Conservation (phyloP, 2,329 filamentous ascomycete species). For the Sphaerulina musiva region DNA sequence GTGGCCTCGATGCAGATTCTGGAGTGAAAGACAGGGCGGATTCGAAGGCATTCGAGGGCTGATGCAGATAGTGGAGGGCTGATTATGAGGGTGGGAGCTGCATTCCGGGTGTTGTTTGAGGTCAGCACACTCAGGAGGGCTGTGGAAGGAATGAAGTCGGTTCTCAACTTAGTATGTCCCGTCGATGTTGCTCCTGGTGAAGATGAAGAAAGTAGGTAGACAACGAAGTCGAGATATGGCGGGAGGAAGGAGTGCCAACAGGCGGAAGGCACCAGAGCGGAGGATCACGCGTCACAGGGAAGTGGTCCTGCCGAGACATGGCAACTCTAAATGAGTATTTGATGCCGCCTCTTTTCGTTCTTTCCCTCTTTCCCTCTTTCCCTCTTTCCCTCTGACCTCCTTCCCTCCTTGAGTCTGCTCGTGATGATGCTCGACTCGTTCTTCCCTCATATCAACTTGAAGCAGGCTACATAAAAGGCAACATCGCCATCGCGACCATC, state of each 20-base stretch:
- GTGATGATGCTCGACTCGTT: not conserved
- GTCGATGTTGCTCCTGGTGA: not conserved
- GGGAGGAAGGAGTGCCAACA: too few relatives aligned
- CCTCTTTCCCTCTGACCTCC: not conserved
- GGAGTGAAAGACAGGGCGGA: not conserved
- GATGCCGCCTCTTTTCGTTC: too few relatives aligned
- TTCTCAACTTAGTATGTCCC: not conserved
- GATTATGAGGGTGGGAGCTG: not conserved
- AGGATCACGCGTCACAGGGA: too few relatives aligned
- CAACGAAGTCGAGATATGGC: not conserved
- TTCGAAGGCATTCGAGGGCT: not conserved
- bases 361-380: too few relatives aligned
- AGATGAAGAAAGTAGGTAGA: not conserved
- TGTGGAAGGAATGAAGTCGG: not conserved
- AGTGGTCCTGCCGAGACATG: too few relatives aligned
- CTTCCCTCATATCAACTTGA: not conserved
- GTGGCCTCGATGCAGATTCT: not conserved
- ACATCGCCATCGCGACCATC: too few relatives aligned
- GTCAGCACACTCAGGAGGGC: not conserved
- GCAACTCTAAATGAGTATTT: too few relatives aligned
- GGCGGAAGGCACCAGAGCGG: too few relatives aligned
- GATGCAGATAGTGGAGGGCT: not conserved
- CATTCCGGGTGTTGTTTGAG: not conserved
- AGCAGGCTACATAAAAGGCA: not conserved
- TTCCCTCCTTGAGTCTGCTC: not conserved